phyloP scores from a whole-genome alignment of 2,329 filamentous ascomycete genomes.

The Hypoxylon sp. region DNA sequence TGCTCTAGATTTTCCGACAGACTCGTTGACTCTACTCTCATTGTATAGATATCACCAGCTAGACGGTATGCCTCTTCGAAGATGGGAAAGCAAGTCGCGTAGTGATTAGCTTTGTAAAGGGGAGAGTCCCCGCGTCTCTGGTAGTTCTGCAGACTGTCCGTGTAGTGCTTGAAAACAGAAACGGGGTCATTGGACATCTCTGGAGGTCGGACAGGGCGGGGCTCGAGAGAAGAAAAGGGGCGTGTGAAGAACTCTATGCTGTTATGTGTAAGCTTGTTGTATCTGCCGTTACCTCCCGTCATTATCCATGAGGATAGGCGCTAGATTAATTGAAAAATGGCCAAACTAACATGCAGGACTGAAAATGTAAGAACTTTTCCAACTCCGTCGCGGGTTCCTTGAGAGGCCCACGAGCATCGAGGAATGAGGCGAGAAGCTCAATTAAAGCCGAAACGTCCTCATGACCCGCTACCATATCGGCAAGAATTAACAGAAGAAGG shows the following conservation, averaged over 20 bases:
- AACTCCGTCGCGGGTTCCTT: constrained; percentile 11
- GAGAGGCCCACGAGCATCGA: constrained; percentile 24
- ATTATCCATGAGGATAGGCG: neutral
- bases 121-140: neutral
- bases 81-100: constrained; percentile 3
- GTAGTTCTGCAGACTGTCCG: constrained; percentile 2
- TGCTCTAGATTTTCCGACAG: neutral
- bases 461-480: constrained; percentile 26
- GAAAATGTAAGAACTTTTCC: constrained; percentile 28
- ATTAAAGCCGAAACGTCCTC: constrained; percentile 23
- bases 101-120: neutral
- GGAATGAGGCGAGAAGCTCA: constrained; percentile 15
- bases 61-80: constrained; percentile 14
- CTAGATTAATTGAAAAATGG: neutral
- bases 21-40: neutral
- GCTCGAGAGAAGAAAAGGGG: constrained; percentile 17
- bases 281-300: neutral
- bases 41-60: constrained; percentile 14
- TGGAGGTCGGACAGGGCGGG: constrained; percentile 1
- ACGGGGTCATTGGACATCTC: constrained; percentile 2
- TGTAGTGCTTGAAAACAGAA: constrained; percentile 15
- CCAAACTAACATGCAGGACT: constrained; percentile 24
- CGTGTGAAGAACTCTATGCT: constrained; percentile 28
- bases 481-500: constrained; percentile 20
- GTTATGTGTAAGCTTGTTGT: neutral